These are phyloP conservation scores for Staphylotrichum tortipilum DNA, from an alignment of 495 filamentous ascomycete genomes.

Conservation along the genomic window DNA sequence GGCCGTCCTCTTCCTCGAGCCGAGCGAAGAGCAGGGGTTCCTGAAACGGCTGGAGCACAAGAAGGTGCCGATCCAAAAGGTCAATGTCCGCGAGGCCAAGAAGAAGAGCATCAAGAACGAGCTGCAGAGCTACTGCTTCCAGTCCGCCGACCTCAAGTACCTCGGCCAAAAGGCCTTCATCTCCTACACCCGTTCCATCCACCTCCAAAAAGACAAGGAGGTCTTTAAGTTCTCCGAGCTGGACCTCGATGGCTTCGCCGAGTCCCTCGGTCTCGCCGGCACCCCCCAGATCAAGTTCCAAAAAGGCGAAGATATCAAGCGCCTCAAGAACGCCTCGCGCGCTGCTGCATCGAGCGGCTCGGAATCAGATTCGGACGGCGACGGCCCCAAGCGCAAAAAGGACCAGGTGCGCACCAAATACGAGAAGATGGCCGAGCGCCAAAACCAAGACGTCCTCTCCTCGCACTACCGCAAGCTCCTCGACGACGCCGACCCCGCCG, in stretches of 20 bases:
- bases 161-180: slow-evolving; percentile 93
- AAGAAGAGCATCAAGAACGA: slow-evolving; percentile 74
- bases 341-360: slow-evolving; percentile 45
- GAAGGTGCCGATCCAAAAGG: slow-evolving; percentile 75
- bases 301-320: slow-evolving; percentile 79
- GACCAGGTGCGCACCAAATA: slow-evolving; percentile 74
- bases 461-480: slow-evolving; percentile 85
- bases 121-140: slow-evolving; percentile 88
- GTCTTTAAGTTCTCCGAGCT: slow-evolving; percentile 75
- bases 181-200: slow-evolving; percentile 72
- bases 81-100: slow-evolving; percentile 82
- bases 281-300: slow-evolving; percentile 84
- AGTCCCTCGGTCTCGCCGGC: slow-evolving; percentile 79
- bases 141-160: slow-evolving; percentile 90
- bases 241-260: slow-evolving; percentile 75
- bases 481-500: slow-evolving; percentile 50
- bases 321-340: slow-evolving; percentile 76
- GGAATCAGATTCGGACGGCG: slow-evolving; percentile 36
- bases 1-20: slow-evolving; percentile 86
- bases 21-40: slow-evolving; percentile 84
- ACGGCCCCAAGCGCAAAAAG: slow-evolving; percentile 51
- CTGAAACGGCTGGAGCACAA: slow-evolving; percentile 71
- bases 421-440: slow-evolving; percentile 92
- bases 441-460: slow-evolving; percentile 89
- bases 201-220: slow-evolving; percentile 87